Conservation (phyloP, 345 rosid genomes). For the Brassica nigra region DNA sequence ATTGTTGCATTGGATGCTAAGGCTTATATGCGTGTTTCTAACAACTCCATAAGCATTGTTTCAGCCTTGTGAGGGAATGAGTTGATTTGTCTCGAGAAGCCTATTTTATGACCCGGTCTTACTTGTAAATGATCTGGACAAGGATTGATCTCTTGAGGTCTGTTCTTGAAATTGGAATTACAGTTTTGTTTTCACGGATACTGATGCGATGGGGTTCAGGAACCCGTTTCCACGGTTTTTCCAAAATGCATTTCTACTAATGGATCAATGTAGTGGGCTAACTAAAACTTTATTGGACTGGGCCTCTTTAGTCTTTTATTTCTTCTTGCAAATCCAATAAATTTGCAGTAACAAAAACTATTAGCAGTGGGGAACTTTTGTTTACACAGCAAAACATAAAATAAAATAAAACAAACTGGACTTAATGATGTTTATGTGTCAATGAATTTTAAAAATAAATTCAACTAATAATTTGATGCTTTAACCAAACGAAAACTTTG, state of each 20-base stretch:
- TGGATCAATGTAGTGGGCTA: not conserved
- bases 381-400: not conserved
- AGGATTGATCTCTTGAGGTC: slow-evolving; percentile 70
- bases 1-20: slow-evolving; percentile 69
- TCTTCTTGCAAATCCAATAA: not conserved
- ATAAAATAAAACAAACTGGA: not conserved
- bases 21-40: slow-evolving; percentile 64
- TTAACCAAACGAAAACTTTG: not conserved
- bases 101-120: slow-evolving; percentile 70
- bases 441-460: no score
- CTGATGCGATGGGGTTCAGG: slow-evolving; percentile 91
- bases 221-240: slow-evolving; percentile 71
- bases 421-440: no score
- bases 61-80: slow-evolving; percentile 62
- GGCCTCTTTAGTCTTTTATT: not conserved
- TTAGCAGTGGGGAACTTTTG: not conserved
- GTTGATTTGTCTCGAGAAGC: slow-evolving; percentile 74
- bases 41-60: slow-evolving; percentile 62
- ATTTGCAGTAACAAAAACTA: not conserved
- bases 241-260: not conserved
- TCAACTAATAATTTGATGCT: not conserved
- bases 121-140: slow-evolving; percentile 89
- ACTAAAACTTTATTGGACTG: not conserved
- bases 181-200: slow-evolving; percentile 87
- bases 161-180: slow-evolving; percentile 86